A percentile compares a stretch with the other conserved stretches of the same genome.
These are phyloP conservation scores for Chrysoporthe deuterocubensis DNA, from an alignment of 2,329 filamentous ascomycete species.

Conservation along the genomic window DNA sequence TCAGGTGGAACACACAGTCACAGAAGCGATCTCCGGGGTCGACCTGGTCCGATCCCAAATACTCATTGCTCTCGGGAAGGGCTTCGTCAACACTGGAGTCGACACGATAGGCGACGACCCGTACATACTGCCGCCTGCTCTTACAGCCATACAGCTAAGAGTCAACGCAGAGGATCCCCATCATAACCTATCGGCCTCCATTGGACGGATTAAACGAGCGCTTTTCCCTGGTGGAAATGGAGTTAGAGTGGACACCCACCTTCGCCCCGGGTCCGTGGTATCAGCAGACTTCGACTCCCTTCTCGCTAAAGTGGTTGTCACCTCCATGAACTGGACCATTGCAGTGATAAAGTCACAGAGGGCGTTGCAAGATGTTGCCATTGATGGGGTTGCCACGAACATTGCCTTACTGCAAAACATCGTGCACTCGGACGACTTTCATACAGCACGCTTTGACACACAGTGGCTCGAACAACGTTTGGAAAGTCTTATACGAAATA, in stretches of 20 bases:
- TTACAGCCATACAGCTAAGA: conserved; percentile 55
- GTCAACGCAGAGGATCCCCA: conserved; percentile 60
- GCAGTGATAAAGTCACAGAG: conserved; percentile 56
- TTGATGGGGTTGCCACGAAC: conserved; percentile 64
- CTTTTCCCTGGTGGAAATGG: conserved; percentile 61
- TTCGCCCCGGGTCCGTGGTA: conserved; percentile 50
- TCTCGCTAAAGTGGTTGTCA: conserved; percentile 63
- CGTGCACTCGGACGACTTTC: conserved; percentile 54
- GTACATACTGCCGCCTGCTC: conserved; percentile 36
- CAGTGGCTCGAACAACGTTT: conserved; percentile 14
- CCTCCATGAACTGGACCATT: conserved; percentile 55
- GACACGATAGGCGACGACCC: conserved; percentile 35
- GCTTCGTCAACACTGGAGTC: conserved; percentile 43
- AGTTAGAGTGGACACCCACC: conserved; percentile 59
- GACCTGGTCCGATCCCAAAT: conserved; percentile 62
- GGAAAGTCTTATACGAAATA: not conserved
- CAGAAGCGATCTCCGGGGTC: conserved; percentile 56
- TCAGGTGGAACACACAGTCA: conserved; percentile 67
- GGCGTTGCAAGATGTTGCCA: conserved; percentile 57
- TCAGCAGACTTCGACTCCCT: conserved; percentile 63
- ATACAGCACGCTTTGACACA: conserved; percentile 36
- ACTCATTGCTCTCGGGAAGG: conserved; percentile 54
- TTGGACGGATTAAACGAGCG: conserved; percentile 61
- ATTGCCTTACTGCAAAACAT: conserved; percentile 58
- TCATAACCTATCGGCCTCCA: conserved; percentile 58